Evolutionary conservation across 164 flowering plant species (phyloP), one percentile per base, ranked within the genome.

Genomic region (Tetrastigma voinierianum): DNA sequence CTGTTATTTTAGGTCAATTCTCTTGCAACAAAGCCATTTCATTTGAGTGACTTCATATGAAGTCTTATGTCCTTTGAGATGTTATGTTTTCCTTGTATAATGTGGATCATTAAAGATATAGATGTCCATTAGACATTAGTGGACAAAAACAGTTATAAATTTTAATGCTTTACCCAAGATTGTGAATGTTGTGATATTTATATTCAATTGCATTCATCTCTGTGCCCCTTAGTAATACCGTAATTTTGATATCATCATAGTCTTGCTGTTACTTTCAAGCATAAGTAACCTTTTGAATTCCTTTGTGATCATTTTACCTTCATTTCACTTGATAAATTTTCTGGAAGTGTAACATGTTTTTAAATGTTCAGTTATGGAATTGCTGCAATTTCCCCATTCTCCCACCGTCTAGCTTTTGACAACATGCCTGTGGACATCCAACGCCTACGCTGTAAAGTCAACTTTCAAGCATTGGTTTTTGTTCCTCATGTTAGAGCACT

Each of bases 301-400:
- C 2, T 4, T 32, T 32, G n/a, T 32, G 40, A 32, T 32, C 40
- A 11, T 43, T 14, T 59, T 25, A 18, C 10, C 16, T 40, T 40
- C 44, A 60, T 60, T 68, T 47, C 46, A 25, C 57, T 48, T 57
- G 20, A 19, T 20, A 48, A 24, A 10, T 19, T 53, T 57, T 62
- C 51, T 67, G 3, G 40, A 12, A 19, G 3, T 53, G 15, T 17
- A 21, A 32, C 64, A 25, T 21, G 7, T 44, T 55, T 55, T 9
- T 47, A 20, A 18, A 45, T 71, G 63, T 16, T 76, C 85, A 95
- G 98, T 61, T 85, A 88, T 72, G 98, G 95, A 24, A 84, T 96
- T 75, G 97, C 99, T 75, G 98, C 99, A 17, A 85, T 96, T 70
- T 73, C 99, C 19, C 99, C 99, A 43, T 96, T 96, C 81, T 96